These are phyloP conservation scores for Cryptococcus sp. DNA, from an alignment of 1,284 basidiomycete genomes.

Conservation along the genomic window DNA sequence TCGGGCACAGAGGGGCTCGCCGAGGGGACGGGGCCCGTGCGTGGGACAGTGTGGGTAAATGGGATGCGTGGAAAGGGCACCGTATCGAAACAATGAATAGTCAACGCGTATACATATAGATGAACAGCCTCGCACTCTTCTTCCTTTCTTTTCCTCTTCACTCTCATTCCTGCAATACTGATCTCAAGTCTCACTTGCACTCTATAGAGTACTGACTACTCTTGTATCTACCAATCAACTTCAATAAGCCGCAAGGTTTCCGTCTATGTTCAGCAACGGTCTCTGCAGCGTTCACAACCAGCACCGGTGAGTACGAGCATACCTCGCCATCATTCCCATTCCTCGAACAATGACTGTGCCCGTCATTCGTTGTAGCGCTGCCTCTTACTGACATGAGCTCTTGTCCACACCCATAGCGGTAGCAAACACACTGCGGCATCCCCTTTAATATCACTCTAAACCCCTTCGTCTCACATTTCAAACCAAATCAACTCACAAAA, in stretches of 20 bases:
- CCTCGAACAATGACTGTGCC: background rate
- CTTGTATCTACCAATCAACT: background rate
- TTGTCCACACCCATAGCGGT: constrained; percentile 51
- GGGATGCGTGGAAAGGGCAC: too few relatives aligned
- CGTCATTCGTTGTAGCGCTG: background rate
- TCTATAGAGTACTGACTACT: background rate
- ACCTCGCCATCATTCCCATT: background rate
- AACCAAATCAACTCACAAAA: constrained; percentile 13
- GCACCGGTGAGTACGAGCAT: constrained; percentile 37
- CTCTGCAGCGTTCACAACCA: constrained; percentile 51
- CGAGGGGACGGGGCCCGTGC: too few relatives aligned
- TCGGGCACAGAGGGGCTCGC: too few relatives aligned
- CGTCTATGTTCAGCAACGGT: constrained; percentile 50
- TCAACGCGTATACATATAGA: too few relatives aligned
- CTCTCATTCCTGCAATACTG: constrained; percentile 5
- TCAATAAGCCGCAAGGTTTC: constrained; percentile 20
- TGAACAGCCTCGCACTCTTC: background rate
- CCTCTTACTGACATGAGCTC: background rate
- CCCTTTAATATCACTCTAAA: constrained; percentile 43
- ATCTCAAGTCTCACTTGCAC: background rate
- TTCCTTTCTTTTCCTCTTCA: constrained; percentile 6
- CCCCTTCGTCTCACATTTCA: constrained; percentile 14
- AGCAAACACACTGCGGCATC: constrained; percentile 53
- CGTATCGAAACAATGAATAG: too few relatives aligned
- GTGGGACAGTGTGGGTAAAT: too few relatives aligned